Evolutionary conservation across 352 stramenopile species (phyloP), one percentile per base, ranked within the genome.

Genomic region (Globisporangium splendens): DNA sequence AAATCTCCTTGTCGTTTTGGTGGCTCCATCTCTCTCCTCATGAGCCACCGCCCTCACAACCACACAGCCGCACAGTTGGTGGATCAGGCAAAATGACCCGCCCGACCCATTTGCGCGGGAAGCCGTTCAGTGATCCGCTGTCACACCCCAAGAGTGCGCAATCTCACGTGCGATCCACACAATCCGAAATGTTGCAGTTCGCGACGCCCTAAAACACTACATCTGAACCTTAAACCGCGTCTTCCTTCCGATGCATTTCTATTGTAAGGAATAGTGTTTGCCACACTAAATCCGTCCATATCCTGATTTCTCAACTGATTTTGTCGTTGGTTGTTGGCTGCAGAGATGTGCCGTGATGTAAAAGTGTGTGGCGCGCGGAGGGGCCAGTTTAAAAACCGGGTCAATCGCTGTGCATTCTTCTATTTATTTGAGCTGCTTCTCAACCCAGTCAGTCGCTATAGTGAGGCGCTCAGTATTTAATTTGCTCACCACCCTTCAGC

Each of bases 381-480:
- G 22, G 52, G 52, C 52, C 52, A 58, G 52, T 58, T 58, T 61
- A 42, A 20, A 41, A 15, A 41, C 21, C 24, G 24, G 20, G 52
- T 58, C 24, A 2, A 2, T 2, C n/a, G n/a, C n/a, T n/a, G n/a
- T n/a, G n/a, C n/a, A 31, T 31, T 31, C 24, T 31, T 31, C 24
- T 31, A 31, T 31, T 31, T 31, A 31, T 50, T 58, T 24, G 52
- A 50, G 49, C 18, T 46, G 33, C 15, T 15, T 48, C n/a, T 10
- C n/a, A 17, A 31, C 24, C 24, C 24, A 31, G 24, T 5, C n/a
- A n/a, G n/a, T n/a, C n/a, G n/a, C n/a, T n/a, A n/a, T n/a, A n/a
- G n/a, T n/a, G n/a, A n/a, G n/a, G 15, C 52, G 12, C 47, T 66
- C 67, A 75, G 67, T 75, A 75, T 69, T 69, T 75, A 72, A 62